phyloP scores from a whole-genome alignment of 1,284 basidiomycete genomes.

The Golubevia sp. region DNA sequence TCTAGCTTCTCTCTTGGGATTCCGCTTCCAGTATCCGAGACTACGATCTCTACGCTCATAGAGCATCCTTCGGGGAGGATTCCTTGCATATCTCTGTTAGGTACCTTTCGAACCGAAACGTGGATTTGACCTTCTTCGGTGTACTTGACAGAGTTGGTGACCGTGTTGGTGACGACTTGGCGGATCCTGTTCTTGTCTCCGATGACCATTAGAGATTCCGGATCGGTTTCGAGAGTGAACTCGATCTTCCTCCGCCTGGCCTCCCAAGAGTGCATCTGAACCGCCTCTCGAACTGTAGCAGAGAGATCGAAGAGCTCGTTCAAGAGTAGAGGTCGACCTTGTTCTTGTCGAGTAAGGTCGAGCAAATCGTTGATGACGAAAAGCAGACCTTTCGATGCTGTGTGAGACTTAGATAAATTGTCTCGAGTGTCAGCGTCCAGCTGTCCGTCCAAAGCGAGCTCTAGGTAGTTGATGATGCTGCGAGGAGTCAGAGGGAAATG shows the following conservation, averaged over 20 bases:
- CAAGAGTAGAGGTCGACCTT: conserved; percentile 77
- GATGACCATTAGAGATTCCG: conserved; percentile 67
- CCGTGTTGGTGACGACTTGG: conserved; percentile 80
- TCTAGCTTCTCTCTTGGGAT: conserved; percentile 76
- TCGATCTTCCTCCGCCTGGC: conserved; percentile 71
- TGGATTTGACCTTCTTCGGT: conserved; percentile 72
- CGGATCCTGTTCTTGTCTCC: conserved; percentile 70
- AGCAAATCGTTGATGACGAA: conserved; percentile 79
- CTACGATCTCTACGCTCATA: conserved; percentile 73
- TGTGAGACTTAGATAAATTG: conserved; percentile 77
- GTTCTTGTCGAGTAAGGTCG: conserved; percentile 81
- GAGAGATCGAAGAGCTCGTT: conserved; percentile 80
- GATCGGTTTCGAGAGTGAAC: conserved; percentile 71
- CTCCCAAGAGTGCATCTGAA: conserved; percentile 70
- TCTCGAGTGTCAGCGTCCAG: conserved; percentile 78
- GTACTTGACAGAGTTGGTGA: conserved; percentile 78
- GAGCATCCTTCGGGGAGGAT: conserved; percentile 30
- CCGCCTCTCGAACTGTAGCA: conserved; percentile 73
- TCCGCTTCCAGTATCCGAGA: conserved; percentile 79
- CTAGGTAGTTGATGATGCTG: conserved; percentile 70
- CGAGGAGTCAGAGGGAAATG: too few relatives aligned
- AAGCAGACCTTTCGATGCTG: conserved; percentile 73
- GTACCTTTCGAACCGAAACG: conserved; percentile 67
- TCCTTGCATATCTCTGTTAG: conserved; percentile 19
- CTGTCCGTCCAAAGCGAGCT: conserved; percentile 80